Base-by-base conservation (phyloP, 2,329 filamentous ascomycete species). In the Pseudogymnoascus sp. region DNA sequence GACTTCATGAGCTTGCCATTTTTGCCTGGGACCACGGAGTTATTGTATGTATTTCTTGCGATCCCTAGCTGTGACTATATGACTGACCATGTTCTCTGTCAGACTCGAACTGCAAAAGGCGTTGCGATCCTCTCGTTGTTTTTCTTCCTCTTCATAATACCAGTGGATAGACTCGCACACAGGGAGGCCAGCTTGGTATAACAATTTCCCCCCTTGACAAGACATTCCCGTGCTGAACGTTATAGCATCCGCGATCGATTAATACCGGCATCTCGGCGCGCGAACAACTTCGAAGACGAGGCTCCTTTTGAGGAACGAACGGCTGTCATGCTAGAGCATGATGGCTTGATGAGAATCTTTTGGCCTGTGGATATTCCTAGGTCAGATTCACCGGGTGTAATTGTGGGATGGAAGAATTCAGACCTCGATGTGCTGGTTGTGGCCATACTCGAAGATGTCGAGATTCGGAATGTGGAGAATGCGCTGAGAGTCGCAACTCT, bases 11-110 rank as follows among this genome's bases (percentile, higher is more conserved):
- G 78, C 86, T 99, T 72, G 90, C 91, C 69, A 89, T 96, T 68
- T 99, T 97, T 76, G 94, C 95, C 69, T 97, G 92, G 92, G 90
- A 97, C 76, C 91, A 97, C 90, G 92, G 93, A 74, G 94, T 99
- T 72, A 89, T 97, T 74, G 92, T 96, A 80, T 72, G 88, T 80
- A 14, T 11, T 38, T 23, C 19, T 64, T 55, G 28, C 28, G 11
- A 14, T 8, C 4, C 8, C 5, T 35, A 1, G 28, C n/a, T 55
- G 28, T 22, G 49, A 52, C 62, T 12, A 65, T 58, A 12, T 33
- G 28, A 45, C 62, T 60, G 19, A 60, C 68, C 30, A 58, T 39
- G 4, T 22, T 38, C n/a, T 58, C 35, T 55, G 36, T 14, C 71
- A 96, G 91, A 85, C 89, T 70, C 89, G 94, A 72, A 89, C 90